A percentile compares a stretch with the other conserved stretches of the same genome.
Evolutionary conservation across 495 filamentous ascomycete genomes (phyloP).

Genomic region (Tuber indicum): DNA sequence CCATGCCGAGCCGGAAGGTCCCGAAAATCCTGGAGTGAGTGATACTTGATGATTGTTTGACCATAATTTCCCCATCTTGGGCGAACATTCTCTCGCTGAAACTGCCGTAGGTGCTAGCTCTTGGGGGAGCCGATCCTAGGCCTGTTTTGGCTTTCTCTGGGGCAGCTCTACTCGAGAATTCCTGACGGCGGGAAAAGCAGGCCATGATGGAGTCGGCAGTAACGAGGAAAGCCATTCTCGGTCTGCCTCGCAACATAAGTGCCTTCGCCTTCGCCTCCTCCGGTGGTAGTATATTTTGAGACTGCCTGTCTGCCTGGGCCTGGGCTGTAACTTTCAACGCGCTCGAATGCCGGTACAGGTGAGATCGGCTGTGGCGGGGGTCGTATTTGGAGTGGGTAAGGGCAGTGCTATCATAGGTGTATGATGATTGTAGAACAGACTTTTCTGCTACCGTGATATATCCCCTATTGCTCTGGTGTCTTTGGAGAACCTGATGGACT

Average conservation of each 20-base stretch:
- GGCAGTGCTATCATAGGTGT: neutral
- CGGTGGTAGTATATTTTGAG: neutral
- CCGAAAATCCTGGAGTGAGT: neutral
- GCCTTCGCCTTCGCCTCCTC: neutral
- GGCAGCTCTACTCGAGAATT: neutral
- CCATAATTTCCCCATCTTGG: neutral
- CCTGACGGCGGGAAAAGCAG: neutral
- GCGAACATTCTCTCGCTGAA: neutral
- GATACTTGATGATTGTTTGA: neutral
- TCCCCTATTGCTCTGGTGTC: neutral
- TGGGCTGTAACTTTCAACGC: neutral
- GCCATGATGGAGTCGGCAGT: too few species aligned
- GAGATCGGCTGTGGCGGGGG: neutral
- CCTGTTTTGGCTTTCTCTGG: neutral
- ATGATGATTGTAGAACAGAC: neutral
- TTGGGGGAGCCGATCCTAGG: neutral
- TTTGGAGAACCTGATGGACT: neutral
- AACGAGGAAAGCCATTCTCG: too few species aligned
- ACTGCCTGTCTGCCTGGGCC: neutral
- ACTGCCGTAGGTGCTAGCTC: neutral
- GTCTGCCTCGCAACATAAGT: neutral
- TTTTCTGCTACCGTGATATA: neutral
- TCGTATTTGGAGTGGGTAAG: neutral
- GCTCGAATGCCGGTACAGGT: rapidly evolving
- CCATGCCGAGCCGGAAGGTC: neutral